phyloP scores from a whole-genome alignment of 1,139 yeast genomes.

The Pichia sp. region DNA sequence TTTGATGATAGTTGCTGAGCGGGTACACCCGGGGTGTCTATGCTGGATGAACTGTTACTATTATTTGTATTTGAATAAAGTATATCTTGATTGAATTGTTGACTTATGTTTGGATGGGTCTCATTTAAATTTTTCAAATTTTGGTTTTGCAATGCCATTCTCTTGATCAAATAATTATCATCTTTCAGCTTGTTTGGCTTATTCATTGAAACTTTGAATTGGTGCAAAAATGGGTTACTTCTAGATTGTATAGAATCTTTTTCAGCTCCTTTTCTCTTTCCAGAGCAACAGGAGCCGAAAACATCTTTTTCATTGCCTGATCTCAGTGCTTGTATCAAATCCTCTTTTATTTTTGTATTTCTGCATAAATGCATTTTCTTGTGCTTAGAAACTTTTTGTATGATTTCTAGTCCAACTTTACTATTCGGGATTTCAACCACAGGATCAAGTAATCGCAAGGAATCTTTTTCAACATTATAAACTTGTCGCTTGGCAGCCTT shows the following conservation, averaged over 20 bases:
- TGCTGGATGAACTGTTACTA: not conserved
- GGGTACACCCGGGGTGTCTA: not conserved
- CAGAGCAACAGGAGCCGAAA: constrained; percentile 1
- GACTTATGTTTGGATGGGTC: not conserved
- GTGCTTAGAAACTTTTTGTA: constrained; percentile 19
- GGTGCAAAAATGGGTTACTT: constrained; percentile 1
- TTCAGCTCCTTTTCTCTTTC: not conserved
- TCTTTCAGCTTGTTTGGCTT: not conserved
- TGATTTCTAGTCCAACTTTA: constrained; percentile 27
- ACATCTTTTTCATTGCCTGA: not conserved
- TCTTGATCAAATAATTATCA: not conserved
- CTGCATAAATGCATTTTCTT: constrained; percentile 10
- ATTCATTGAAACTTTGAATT: constrained; percentile 5
- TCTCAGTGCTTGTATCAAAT: constrained; percentile 11
- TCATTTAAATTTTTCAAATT: not conserved
- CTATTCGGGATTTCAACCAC: constrained; percentile 29
- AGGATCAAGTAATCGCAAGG: constrained; percentile 29
- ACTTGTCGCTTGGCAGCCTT: constrained; percentile 47
- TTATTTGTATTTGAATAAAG: not conserved
- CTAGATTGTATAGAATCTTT: not conserved
- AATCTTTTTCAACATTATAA: constrained; percentile 42
- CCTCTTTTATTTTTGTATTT: constrained; percentile 5
- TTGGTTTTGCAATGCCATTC: not conserved
- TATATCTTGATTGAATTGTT: not conserved
- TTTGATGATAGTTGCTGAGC: not conserved